Base-by-base conservation (phyloP, 768 basidiomycete species). In the Boletus vermiculosoides region DNA sequence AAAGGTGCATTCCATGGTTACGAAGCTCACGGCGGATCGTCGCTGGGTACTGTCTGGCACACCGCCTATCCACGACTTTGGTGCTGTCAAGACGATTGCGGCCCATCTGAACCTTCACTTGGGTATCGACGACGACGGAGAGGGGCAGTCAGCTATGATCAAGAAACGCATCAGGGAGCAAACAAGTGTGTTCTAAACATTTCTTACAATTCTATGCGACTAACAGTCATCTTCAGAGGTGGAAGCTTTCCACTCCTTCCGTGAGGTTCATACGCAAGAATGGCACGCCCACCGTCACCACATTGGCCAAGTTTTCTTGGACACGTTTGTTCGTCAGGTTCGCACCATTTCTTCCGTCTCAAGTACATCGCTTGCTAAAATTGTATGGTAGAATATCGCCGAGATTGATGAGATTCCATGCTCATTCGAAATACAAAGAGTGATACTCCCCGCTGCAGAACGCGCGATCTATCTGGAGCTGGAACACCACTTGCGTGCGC, bases 11-110 rank as follows among this genome's bases (percentile, higher is more conserved):
- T 79, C 90, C 3, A 78, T 94, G 64, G 81, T 96, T 37, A 92
- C 90, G 3, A 82, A 81, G 47, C 73, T 95, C 22, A 83, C 84
- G 12, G 87, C 91, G 0, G 85, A 88, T 49, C 81, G 91, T 44
- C 88, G 87, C 54, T 98, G 95, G 95, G 92, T 98, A 7, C 79
- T 98, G n/a, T 98, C 95, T 3, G 95, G 95, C 13, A 98, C 95
- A 23, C 95, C 95, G 9, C 94, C 94, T 0, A 87, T 93, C 52
- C 87, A 90, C 55, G 91, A 95, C 70, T 97, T 98, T 68, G 87
- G 84, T 1, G 86, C 93, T 3, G 74, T 98, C 61, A 94, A 96
- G 75, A 93, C 90, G 3, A 96, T 96, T 54, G 88, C 91, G 3
- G 87, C 88, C 1, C 92, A 95, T 73, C 77, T 98, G 55, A 83